These are phyloP conservation scores for Floccularia luteovirens DNA, from an alignment of 768 basidiomycete species.

Conservation along the genomic window DNA sequence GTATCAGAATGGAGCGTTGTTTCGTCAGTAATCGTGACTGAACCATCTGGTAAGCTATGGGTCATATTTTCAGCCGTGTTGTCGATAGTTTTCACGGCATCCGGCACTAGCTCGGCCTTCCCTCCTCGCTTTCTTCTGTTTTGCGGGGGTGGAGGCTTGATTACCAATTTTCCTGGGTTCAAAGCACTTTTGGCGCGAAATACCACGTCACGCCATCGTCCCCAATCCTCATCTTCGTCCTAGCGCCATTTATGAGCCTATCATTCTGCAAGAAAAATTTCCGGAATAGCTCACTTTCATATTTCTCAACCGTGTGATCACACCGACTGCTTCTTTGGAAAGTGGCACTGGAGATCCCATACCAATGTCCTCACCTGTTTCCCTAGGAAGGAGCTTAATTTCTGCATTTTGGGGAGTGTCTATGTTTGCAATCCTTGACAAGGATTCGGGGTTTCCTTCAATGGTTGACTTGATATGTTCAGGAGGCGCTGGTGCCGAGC, in stretches of 20 bases:
- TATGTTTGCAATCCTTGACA: conserved; percentile 15
- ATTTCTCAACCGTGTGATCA: conserved; percentile 76
- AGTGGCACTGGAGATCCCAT: conserved; percentile 82
- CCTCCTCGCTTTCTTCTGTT: conserved; percentile 57
- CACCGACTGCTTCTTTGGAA: conserved; percentile 64
- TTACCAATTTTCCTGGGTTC: conserved; percentile 30
- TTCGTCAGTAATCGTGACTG: conserved; percentile 2
- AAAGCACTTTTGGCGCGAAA: conserved; percentile 69
- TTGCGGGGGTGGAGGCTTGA: conserved; percentile 50
- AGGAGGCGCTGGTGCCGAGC: conserved; percentile 54
- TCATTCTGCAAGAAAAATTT: background rate
- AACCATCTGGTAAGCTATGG: background rate
- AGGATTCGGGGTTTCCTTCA: conserved; percentile 41
- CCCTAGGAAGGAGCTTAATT: conserved; percentile 60
- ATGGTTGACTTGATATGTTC: conserved; percentile 33
- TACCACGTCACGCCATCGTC: conserved; percentile 80
- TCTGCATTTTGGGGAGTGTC: conserved; percentile 6
- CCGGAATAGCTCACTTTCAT: conserved; percentile 55
- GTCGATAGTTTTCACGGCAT: too few species aligned
- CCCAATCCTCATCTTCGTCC: conserved; percentile 88
- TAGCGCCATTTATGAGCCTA: conserved; percentile 15
- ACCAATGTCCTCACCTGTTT: conserved; percentile 83
- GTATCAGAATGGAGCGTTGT: background rate
- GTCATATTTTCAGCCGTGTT: too few species aligned
- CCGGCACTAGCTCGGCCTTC: conserved; percentile 29